Conservation (phyloP, 2,329 filamentous ascomycete species). For the Teratosphaeria epicoccoides region DNA sequence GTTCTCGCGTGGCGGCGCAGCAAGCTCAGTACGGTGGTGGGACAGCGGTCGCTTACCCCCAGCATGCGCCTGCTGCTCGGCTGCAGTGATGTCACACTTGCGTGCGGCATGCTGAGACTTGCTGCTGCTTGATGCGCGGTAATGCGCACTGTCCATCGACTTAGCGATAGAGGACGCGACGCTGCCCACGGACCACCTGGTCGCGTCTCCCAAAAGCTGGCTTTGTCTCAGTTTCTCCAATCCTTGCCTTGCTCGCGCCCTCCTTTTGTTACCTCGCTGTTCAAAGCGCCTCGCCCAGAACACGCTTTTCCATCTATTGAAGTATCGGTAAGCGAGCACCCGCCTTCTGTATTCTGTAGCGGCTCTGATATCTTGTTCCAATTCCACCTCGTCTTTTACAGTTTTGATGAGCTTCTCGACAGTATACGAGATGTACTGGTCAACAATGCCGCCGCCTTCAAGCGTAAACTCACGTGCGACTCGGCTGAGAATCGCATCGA, state of each 20-base stretch:
- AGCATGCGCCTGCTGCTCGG: constrained; percentile 9
- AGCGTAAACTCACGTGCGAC: constrained; percentile 31
- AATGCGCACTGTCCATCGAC: not conserved
- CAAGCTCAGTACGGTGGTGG: constrained; percentile 9
- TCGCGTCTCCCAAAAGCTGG: not conserved
- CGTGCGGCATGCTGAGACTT: not conserved
- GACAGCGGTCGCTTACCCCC: constrained; percentile 19
- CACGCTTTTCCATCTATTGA: constrained; percentile 27
- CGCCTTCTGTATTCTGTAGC: constrained; percentile 13
- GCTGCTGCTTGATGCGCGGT: not conserved
- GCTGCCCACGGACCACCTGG: not conserved
- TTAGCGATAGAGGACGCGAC: not conserved
- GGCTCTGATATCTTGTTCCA: constrained; percentile 9
- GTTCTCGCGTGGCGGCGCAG: not conserved
- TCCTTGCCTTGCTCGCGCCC: constrained; percentile 20
- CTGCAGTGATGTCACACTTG: not conserved
- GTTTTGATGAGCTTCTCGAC: constrained; percentile 26
- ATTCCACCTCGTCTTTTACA: constrained; percentile 23
- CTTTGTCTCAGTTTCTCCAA: constrained; percentile 12
- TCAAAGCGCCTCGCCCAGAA: constrained; percentile 27
- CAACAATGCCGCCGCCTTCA: constrained; percentile 31
- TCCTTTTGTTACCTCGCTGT: constrained; percentile 27
- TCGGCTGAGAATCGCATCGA: constrained; percentile 19
- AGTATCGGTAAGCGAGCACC: constrained; percentile 27
- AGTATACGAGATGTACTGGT: constrained; percentile 35